A percentile compares a stretch with the other conserved stretches of the same genome.
Evolutionary conservation across 208 protist species (phyloP).

Genomic region (Leishmania braziliensis): DNA sequence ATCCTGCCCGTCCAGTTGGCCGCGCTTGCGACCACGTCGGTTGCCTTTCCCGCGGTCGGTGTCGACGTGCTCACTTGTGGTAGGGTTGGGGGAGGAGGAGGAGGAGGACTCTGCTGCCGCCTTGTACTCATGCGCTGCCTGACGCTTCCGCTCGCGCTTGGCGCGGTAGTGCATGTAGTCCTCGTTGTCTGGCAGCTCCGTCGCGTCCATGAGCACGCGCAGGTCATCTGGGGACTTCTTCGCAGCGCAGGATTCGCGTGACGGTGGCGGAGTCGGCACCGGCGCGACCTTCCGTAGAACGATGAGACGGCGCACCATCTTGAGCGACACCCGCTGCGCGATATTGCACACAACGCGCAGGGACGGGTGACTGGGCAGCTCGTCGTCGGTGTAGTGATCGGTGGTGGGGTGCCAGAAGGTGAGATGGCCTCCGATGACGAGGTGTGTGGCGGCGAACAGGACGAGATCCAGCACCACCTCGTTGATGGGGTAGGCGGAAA

Average conservation of each 20-base stretch:
- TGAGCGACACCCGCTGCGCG: constrained; percentile 86
- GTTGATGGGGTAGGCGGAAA: constrained; percentile 41
- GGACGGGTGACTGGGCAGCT: constrained; percentile 93
- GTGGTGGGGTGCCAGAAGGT: constrained; percentile 96
- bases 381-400: constrained; percentile 76
- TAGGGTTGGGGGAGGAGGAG: not conserved
- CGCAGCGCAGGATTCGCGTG: constrained; percentile 56
- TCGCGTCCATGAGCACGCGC: constrained; percentile 62
- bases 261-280: constrained; percentile 37
- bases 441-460: constrained; percentile 86
- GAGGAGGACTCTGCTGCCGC: not conserved
- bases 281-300: constrained; percentile 59
- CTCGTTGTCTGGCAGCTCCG: constrained; percentile 61
- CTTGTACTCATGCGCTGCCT: constrained; percentile 37
- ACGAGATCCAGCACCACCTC: constrained; percentile 92
- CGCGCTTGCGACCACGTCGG: constrained; percentile 12
- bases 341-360: constrained; percentile 74
- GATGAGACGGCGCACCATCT: constrained; percentile 75
- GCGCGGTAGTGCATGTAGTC: constrained; percentile 79
- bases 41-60: not conserved
- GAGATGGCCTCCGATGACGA: constrained; percentile 89
- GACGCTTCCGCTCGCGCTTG: constrained; percentile 51
- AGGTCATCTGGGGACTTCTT: constrained; percentile 48
- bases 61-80: not conserved
- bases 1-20: constrained; percentile 33